Base-by-base conservation (phyloP, 1,139 yeast species). In the Magnusiomyces magnusii region DNA sequence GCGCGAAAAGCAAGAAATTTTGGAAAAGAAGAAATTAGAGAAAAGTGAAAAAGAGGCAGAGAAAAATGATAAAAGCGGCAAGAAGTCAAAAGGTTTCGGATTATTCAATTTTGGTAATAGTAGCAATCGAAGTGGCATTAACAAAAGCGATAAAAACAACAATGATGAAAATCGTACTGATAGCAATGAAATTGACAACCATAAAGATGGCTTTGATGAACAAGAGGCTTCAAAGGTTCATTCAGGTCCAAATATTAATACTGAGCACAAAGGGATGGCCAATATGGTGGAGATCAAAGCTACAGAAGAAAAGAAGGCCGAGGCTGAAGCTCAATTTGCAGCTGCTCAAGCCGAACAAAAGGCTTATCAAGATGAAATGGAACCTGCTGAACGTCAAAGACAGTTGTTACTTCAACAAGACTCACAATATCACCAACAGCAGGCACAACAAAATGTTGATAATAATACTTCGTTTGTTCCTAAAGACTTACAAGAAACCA, bases 1-100 rank as follows among this genome's bases (percentile, higher is more conserved):
- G 27, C 49, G 49, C n/a, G 49, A 44, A n/a, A 23, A 44, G 49
- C 49, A 44, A n/a, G n/a, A n/a, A n/a, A n/a, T n/a, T n/a, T n/a
- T n/a, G 27, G 27, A 44, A n/a, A 44, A 44, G 49, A 44, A 44
- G 49, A 19, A 44, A 44, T 3, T 19, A 44, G 49, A 23, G 21
- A 44, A 44, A 17, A 27, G 10, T 5, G 27, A 23, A 44, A 44
- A 31, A 31, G 36, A 31, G 7, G 36, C 36, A 31, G 36, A 31
- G 13, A 31, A 31, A 13, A 31, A 31, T 13, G 36, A 31, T 7
- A 31, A 31, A 13, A 13, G 36, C 7, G 10, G 36, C 36, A 31
- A 31, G 36, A 7, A 13, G 13, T 39, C 44, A 39, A 39, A 39
- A n/a, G 17, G 44, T 39, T 39, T 39, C 17, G 44, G 44, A 39